Conservation (phyloP, 2,329 filamentous ascomycete species). For the Exophiala xenobiotica region DNA sequence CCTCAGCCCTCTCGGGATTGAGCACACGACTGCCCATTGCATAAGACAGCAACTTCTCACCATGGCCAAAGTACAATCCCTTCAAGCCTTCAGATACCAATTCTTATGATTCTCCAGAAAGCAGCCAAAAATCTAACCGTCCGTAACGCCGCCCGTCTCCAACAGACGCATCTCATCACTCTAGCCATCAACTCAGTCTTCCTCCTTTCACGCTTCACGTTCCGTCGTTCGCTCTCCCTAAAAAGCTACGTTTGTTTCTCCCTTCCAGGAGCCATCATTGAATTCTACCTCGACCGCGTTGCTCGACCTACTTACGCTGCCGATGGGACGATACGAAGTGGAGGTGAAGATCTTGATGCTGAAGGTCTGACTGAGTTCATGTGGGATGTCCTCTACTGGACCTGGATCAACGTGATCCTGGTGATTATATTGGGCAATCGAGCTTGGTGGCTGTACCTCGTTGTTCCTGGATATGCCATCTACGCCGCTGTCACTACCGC, state of each 20-base stretch:
- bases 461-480: slow-evolving; percentile 49
- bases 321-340: slow-evolving; percentile 65
- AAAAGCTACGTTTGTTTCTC: slow-evolving; percentile 71
- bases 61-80: slow-evolving; percentile 29
- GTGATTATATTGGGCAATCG: slow-evolving; percentile 79
- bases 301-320: slow-evolving; percentile 74
- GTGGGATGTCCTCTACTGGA: slow-evolving; percentile 96
- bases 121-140: slow-evolving; percentile 64
- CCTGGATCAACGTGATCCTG: slow-evolving; percentile 73
- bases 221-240: slow-evolving; percentile 62
- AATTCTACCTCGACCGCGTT: slow-evolving; percentile 81
- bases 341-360: slow-evolving; percentile 85
- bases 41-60: not conserved
- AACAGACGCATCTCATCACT: slow-evolving; percentile 77
- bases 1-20: too few species aligned
- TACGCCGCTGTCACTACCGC: slow-evolving; percentile 49
- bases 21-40: not conserved
- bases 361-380: slow-evolving; percentile 93
- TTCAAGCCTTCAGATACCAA: too few species aligned
- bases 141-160: slow-evolving; percentile 73
- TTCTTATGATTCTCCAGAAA: slow-evolving; percentile 40
- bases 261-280: slow-evolving; percentile 71
- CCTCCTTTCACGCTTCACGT: slow-evolving; percentile 65
- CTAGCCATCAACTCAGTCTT: slow-evolving; percentile 71
- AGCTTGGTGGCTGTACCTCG: slow-evolving; percentile 65